Base-by-base conservation (phyloP, 148 eudicot species). In the Rhododendron williamsianum region DNA sequence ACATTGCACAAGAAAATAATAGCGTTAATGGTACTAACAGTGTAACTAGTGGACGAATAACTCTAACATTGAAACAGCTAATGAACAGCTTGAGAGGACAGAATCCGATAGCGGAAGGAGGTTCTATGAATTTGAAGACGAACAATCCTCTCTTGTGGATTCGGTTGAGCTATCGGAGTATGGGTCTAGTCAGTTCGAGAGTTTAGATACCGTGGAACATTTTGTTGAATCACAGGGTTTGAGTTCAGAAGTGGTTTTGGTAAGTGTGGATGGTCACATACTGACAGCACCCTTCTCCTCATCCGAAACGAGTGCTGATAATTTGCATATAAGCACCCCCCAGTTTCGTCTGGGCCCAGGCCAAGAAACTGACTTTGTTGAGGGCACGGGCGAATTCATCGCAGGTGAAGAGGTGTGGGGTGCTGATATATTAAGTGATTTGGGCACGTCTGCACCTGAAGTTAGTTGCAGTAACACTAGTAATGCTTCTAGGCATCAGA, bases 241-340 rank as follows among this genome's bases (percentile, higher is more conserved):
- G 36, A 93, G 84, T 84, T 92, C 99, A 36, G 98, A 93, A 89
- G 94, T 97, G 90, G 94, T 97, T 88, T 91, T 95, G 93, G 98
- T 97, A 56, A 97, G 99, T 86, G 90, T 97, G 36, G 99, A 97
- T 91, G 99, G 99, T 65, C 98, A 94, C 84, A 92, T 97, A 85
- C 91, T 97, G 83, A 93, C 93, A 38, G 99, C 98, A 72, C 99
- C 99, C 38, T 94, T 97, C 84, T 89, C 89, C 51, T 89, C 98
- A 52, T 85, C 90, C 27, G 98, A 92, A 88, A 90, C 87, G 80
- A 86, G 91, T 51, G 83, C 89, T 16, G 98, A 92, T 80, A 83
- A 85, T 88, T 83, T 93, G 89, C 90, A 92, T 71, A 80, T 92
- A 78, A 92, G 85, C 87, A 92, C 95, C 6, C 99, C 98, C 25